These are phyloP conservation scores for Dioszegia aurantiaca DNA, from an alignment of 768 basidiomycete genomes.

Conservation along the genomic window DNA sequence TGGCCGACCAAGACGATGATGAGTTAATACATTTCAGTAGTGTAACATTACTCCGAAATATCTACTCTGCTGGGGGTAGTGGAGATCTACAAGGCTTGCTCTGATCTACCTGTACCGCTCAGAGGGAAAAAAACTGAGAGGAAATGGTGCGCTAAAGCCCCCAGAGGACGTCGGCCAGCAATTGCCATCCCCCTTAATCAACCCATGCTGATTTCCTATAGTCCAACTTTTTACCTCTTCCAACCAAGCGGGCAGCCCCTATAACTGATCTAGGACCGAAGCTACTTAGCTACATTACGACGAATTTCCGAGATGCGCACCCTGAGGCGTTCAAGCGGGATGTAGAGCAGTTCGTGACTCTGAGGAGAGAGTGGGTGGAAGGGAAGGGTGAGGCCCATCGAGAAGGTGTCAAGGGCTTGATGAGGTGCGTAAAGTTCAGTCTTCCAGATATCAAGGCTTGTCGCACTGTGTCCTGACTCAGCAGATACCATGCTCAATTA, in stretches of 20 bases:
- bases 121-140: too few relatives aligned
- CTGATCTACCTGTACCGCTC: too few relatives aligned
- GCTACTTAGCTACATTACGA: slow-evolving; percentile 66
- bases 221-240: slow-evolving; percentile 51
- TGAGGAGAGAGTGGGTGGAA: slow-evolving; percentile 63
- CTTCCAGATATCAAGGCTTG: too few relatives aligned
- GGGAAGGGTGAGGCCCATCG: slow-evolving; percentile 59
- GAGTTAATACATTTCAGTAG: too few relatives aligned
- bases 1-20: too few relatives aligned
- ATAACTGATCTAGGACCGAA: slow-evolving; percentile 39
- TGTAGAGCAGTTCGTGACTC: slow-evolving; percentile 65
- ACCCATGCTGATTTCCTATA: slow-evolving; percentile 10
- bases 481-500: slow-evolving; percentile 93
- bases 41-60: too few relatives aligned
- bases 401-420: slow-evolving; percentile 53
- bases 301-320: slow-evolving; percentile 65
- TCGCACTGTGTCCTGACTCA: not conserved
- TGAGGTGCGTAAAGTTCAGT: slow-evolving; percentile 57
- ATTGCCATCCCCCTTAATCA: too few relatives aligned
- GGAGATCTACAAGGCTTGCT: too few relatives aligned
- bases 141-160: too few relatives aligned
- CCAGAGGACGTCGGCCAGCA: too few relatives aligned
- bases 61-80: too few relatives aligned
- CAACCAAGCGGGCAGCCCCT: slow-evolving; percentile 45
- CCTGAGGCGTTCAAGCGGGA: slow-evolving; percentile 82